phyloP scores from a whole-genome alignment of 768 basidiomycete genomes.

The Mycena floridula region DNA sequence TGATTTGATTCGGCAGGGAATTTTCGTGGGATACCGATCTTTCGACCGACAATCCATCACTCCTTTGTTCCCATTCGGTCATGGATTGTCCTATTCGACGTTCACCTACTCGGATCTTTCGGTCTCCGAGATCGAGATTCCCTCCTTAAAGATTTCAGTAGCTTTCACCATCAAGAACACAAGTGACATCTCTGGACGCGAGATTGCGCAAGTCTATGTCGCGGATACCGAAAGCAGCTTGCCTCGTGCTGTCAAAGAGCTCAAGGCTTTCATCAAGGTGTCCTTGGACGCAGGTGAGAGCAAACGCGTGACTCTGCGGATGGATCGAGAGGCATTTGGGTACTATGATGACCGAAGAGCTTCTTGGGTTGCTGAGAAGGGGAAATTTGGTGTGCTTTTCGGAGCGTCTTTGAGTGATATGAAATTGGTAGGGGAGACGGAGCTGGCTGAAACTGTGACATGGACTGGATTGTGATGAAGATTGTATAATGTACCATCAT shows the following conservation, averaged over 20 bases:
- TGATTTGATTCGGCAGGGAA: slow-evolving; percentile 25
- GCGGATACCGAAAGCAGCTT: slow-evolving; percentile 33
- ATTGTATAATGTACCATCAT: too few species aligned
- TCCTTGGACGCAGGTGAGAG: slow-evolving; percentile 36
- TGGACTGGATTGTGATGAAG: slow-evolving; percentile 42
- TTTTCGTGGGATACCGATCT: slow-evolving; percentile 48
- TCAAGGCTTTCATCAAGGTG: slow-evolving; percentile 45
- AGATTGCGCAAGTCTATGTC: slow-evolving; percentile 44
- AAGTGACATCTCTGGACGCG: slow-evolving; percentile 36
- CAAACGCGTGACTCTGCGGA: slow-evolving; percentile 26
- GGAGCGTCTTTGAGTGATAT: slow-evolving; percentile 41
- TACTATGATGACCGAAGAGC: slow-evolving; percentile 38
- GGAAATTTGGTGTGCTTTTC: slow-evolving; percentile 38
- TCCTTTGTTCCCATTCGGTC: slow-evolving; percentile 50
- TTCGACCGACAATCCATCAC: slow-evolving; percentile 38
- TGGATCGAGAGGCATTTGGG: slow-evolving; percentile 44
- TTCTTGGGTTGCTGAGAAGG: slow-evolving; percentile 43
- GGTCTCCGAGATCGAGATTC: slow-evolving; percentile 22
- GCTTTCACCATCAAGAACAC: slow-evolving; percentile 41
- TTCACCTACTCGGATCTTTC: slow-evolving; percentile 44
- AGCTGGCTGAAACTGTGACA: slow-evolving; percentile 26
- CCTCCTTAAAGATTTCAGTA: slow-evolving; percentile 27
- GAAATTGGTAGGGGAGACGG: slow-evolving; percentile 26
- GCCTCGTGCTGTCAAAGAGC: slow-evolving; percentile 38
- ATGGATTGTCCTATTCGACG: slow-evolving; percentile 54